phyloP scores from a whole-genome alignment of 805 yeast genomes.

The Kodamaea fukazawae region DNA sequence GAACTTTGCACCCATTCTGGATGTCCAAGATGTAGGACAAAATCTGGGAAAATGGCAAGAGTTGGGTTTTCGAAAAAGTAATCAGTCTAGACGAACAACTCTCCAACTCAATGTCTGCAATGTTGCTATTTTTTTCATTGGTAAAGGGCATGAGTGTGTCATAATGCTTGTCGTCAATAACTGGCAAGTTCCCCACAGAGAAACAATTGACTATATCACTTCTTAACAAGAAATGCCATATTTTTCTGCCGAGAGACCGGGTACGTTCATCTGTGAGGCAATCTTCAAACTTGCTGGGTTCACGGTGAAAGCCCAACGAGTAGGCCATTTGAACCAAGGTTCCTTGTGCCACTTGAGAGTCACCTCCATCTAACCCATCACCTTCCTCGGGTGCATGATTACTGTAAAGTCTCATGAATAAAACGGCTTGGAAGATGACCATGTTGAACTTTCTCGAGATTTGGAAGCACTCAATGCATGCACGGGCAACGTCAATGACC shows the following conservation, averaged over 20 bases:
- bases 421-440: constrained; percentile 12
- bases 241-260: constrained; percentile 52
- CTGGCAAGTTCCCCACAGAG: constrained; percentile 18
- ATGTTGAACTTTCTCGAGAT: constrained; percentile 11
- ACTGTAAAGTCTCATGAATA: constrained; percentile 11
- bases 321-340: constrained; percentile 20
- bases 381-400: constrained; percentile 15
- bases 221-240: constrained; percentile 52
- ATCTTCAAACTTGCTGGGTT: constrained; percentile 25
- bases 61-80: constrained; percentile 11
- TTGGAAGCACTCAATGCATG: constrained; percentile 21
- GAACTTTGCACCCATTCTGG: constrained; percentile 13
- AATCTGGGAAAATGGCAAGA: constrained; percentile 11
- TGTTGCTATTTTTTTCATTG: constrained; percentile 16
- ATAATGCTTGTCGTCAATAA: constrained; percentile 9
- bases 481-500: constrained; percentile 18
- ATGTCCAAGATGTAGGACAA: constrained; percentile 15
- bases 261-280: constrained; percentile 27
- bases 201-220: constrained; percentile 10
- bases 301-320: constrained; percentile 22
- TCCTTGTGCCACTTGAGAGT: constrained; percentile 9
- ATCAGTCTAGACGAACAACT: constrained; percentile 10
- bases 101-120: constrained; percentile 15
- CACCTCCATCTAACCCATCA: constrained; percentile 14
- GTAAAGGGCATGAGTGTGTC: constrained; percentile 16